Conservation (phyloP, 139 green algal genomes). For the Volvox africanus region DNA sequence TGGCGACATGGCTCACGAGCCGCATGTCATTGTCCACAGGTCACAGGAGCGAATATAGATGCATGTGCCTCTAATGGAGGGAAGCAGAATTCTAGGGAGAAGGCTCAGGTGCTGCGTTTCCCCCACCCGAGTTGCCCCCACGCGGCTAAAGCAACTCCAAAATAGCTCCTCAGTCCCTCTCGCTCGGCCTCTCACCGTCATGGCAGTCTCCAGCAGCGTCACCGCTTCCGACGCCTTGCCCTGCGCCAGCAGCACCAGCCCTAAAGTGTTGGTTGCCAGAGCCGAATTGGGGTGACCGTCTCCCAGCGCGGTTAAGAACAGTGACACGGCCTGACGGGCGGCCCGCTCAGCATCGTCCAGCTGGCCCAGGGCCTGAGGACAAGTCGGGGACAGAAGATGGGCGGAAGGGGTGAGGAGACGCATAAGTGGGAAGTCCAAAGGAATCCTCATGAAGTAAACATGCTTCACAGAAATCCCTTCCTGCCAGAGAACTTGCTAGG, state of each 20-base stretch:
- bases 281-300: constrained; percentile 33
- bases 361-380: not conserved
- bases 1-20: no score
- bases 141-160: no score
- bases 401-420: not conserved
- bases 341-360: constrained; percentile 2
- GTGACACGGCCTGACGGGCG: not conserved
- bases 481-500: no score
- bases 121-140: no score
- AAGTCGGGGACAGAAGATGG: not conserved
- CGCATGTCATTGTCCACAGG: no score
- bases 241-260: constrained; percentile 35
- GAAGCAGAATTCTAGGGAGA: no score
- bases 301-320: constrained; percentile 1
- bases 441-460: no score
- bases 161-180: no score
- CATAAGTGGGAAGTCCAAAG: not conserved
- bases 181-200: constrained; percentile 5
- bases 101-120: no score
- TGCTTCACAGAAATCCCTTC: no score
- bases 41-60: no score
- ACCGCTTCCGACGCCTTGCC: not conserved
- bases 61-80: no score
- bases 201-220: constrained; percentile 19
- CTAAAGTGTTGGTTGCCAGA: constrained; percentile 36